phyloP scores from a whole-genome alignment of 108 stramenopile genomes.

The Nannochloropsis salina region DNA sequence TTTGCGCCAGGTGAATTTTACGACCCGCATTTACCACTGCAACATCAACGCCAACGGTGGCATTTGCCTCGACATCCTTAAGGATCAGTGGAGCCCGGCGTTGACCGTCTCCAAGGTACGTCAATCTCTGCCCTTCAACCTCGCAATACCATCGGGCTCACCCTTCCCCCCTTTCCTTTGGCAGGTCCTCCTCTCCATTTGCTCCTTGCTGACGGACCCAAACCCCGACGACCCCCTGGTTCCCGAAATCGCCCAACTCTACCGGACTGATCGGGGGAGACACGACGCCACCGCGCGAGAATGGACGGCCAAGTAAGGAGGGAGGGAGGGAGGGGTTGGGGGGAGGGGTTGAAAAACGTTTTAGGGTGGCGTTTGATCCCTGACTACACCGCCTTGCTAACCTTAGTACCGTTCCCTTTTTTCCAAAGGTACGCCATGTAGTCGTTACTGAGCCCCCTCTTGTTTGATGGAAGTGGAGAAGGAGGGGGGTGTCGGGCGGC shows the following conservation, averaged over 20 bases:
- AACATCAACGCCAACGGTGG: slow-evolving; percentile 98
- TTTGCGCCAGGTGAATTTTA: slow-evolving; percentile 68
- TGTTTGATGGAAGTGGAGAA: neutral
- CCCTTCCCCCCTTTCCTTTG: neutral
- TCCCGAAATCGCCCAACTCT: slow-evolving; percentile 84
- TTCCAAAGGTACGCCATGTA: neutral
- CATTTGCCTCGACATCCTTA: slow-evolving; percentile 92
- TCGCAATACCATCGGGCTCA: neutral
- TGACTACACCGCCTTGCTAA: neutral
- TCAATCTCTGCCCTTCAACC: neutral
- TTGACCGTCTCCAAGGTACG: slow-evolving; percentile 82
- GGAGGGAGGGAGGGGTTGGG: neutral
- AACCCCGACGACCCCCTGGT: slow-evolving; percentile 98
- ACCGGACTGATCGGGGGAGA: slow-evolving; percentile 52
- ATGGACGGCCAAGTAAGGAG: slow-evolving; percentile 55
- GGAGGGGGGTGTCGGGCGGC: neutral
- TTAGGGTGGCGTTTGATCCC: neutral
- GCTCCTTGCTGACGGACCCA: slow-evolving; percentile 91
- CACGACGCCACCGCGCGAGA: slow-evolving; percentile 59
- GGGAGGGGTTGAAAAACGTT: neutral
- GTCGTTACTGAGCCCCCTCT: neutral
- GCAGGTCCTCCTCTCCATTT: slow-evolving; percentile 84
- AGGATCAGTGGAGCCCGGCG: slow-evolving; percentile 96
- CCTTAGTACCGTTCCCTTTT: neutral
- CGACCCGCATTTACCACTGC: slow-evolving; percentile 94